Evolutionary conservation across 2,329 filamentous ascomycete genomes (phyloP).

Genomic region (Cercospora sp.): DNA sequence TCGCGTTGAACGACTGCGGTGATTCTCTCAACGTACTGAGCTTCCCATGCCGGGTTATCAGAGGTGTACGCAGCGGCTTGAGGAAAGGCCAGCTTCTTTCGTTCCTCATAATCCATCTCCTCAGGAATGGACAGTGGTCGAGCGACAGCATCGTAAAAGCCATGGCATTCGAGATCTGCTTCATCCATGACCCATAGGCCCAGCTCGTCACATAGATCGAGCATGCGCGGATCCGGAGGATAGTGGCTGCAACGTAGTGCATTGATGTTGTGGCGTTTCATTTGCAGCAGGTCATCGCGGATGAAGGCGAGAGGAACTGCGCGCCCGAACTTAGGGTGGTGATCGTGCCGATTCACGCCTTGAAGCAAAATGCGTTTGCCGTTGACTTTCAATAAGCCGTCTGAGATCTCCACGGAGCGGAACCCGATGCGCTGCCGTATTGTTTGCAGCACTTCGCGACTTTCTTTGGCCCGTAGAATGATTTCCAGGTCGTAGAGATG

Average conservation of each 20-base stretch:
- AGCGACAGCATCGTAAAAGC: conserved; percentile 34
- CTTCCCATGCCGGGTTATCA: conserved; percentile 60
- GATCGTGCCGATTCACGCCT: conserved; percentile 68
- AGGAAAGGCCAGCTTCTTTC: conserved; percentile 58
- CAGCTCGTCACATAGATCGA: conserved; percentile 63
- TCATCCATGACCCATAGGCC: conserved; percentile 64
- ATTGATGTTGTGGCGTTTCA: conserved; percentile 71
- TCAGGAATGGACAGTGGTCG: conserved; percentile 22
- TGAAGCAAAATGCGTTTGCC: conserved; percentile 60
- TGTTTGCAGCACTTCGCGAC: conserved; percentile 36
- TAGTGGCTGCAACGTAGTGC: conserved; percentile 68
- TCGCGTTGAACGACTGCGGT: conserved; percentile 65
- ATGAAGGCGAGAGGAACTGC: conserved; percentile 63
- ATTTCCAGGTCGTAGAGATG: conserved; percentile 58
- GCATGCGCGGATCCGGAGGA: conserved; percentile 59
- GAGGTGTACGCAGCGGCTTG: conserved; percentile 59
- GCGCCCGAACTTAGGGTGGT: conserved; percentile 63
- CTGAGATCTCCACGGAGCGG: conserved; percentile 61
- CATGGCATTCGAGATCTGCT: conserved; percentile 50
- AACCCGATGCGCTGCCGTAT: conserved; percentile 61
- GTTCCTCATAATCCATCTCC: conserved; percentile 59
- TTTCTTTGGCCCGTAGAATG: conserved; percentile 21
- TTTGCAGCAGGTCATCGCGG: conserved; percentile 60
- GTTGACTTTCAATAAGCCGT: conserved; percentile 62
- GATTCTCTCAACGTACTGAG: conserved; percentile 67